Evolutionary conservation across 495 filamentous ascomycete genomes (phyloP).

Genomic region (Xeromyces bisporus): DNA sequence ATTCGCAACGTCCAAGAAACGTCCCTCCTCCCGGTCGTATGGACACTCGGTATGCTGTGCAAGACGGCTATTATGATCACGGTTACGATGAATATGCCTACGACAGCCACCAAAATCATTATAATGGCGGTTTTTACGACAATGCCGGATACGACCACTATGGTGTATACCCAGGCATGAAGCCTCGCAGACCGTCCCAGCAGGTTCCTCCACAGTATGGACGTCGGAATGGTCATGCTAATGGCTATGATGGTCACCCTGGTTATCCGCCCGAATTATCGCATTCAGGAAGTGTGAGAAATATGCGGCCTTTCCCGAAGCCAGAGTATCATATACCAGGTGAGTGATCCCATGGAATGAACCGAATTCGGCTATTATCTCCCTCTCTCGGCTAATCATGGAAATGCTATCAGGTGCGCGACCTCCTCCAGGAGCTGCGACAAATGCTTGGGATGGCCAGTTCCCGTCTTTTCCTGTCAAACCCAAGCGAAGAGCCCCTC

Average conservation of each 20-base stretch:
- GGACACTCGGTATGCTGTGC: slow-evolving; percentile 22
- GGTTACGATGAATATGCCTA: slow-evolving; percentile 36
- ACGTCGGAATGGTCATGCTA: slow-evolving; percentile 12
- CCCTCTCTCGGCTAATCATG: slow-evolving; percentile 4
- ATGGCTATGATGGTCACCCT: neutral
- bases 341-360: neutral
- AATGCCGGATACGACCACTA: slow-evolving; percentile 33
- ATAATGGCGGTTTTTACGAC: slow-evolving; percentile 25
- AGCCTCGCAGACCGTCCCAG: slow-evolving; percentile 34
- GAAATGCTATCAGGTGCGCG: slow-evolving; percentile 11
- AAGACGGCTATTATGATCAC: slow-evolving; percentile 32
- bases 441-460: slow-evolving; percentile 44
- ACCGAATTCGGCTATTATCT: neutral
- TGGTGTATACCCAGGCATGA: slow-evolving; percentile 28
- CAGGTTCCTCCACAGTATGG: slow-evolving; percentile 32
- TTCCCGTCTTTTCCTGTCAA: slow-evolving; percentile 45
- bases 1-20: neutral
- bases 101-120: slow-evolving; percentile 20
- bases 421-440: slow-evolving; percentile 28
- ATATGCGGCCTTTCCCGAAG: no score
- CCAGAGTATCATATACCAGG: neutral
- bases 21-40: slow-evolving; percentile 38
- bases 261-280: no score
- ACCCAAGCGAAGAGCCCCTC: slow-evolving; percentile 12
- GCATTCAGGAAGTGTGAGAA: no score